These are phyloP conservation scores for Taiwanofungus camphoratus DNA, from an alignment of 1,284 basidiomycete species.

Conservation along the genomic window DNA sequence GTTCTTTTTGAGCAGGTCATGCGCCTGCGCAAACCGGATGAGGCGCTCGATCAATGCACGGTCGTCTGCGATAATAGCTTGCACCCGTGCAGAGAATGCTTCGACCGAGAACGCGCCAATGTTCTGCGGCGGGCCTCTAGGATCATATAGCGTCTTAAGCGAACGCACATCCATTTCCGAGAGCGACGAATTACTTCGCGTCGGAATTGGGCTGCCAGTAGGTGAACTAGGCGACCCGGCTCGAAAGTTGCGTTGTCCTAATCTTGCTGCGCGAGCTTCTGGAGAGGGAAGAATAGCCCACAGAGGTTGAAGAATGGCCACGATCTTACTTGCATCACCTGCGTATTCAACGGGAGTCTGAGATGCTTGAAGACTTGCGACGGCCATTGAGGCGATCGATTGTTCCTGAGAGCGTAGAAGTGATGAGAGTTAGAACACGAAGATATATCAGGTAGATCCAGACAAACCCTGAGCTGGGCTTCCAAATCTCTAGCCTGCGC, in stretches of 20 bases:
- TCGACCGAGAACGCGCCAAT: conserved; percentile 53
- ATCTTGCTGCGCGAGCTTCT: conserved; percentile 65
- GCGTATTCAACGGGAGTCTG: conserved; percentile 35
- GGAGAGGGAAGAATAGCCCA: conserved; percentile 79
- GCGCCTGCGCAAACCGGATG: conserved; percentile 77
- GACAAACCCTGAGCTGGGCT: conserved; percentile 27
- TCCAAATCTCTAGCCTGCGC: conserved; percentile 41
- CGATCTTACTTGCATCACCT: conserved; percentile 52
- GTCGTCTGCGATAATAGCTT: conserved; percentile 76
- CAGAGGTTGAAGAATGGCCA: conserved; percentile 61
- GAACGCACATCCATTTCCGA: conserved; percentile 77
- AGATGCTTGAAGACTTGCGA: conserved; percentile 10
- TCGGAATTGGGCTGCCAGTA: conserved; percentile 33
- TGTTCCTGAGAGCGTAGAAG: conserved; percentile 19
- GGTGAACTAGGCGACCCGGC: conserved; percentile 35
- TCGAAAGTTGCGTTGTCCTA: conserved; percentile 46
- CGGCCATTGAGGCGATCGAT: conserved; percentile 9
- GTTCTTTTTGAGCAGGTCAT: conserved; percentile 85
- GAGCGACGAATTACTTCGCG: conserved; percentile 42
- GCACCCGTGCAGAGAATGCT: conserved; percentile 69
- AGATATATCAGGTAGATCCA: not conserved
- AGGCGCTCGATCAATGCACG: conserved; percentile 77
- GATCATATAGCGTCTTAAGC: conserved; percentile 68
- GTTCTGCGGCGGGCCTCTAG: conserved; percentile 27
- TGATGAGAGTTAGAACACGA: not conserved